Evolutionary conservation across 768 basidiomycete genomes (phyloP).

Genomic region (Cystofilobasidium macerans): DNA sequence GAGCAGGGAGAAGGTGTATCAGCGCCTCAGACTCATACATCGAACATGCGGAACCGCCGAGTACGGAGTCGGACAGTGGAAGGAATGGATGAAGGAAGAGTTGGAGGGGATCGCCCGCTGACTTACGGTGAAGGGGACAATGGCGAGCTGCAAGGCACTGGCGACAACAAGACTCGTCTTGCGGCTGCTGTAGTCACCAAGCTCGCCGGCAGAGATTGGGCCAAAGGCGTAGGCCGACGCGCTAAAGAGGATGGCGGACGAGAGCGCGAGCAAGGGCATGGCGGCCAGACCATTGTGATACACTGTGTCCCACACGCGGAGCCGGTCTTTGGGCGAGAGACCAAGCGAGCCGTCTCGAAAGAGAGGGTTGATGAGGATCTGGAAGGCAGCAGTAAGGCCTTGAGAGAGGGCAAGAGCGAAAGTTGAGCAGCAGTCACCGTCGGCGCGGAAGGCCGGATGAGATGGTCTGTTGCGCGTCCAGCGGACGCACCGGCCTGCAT

Average conservation of each 20-base stretch:
- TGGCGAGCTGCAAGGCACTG: neutral
- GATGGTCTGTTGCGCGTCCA: neutral
- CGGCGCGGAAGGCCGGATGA: neutral
- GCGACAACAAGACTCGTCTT: neutral
- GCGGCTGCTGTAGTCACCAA: too few relatives aligned
- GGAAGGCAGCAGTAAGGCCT: neutral
- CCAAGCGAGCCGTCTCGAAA: neutral
- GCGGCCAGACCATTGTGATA: neutral
- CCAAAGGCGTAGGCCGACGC: neutral
- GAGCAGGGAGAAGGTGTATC: neutral
- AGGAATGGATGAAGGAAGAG: too few relatives aligned
- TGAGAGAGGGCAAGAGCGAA: neutral
- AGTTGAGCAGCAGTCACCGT: neutral
- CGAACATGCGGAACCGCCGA: too few relatives aligned
- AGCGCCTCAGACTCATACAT: neutral
- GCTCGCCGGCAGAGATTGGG: too few relatives aligned
- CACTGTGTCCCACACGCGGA: neutral
- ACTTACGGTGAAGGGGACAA: constrained; percentile 1
- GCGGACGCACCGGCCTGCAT: neutral
- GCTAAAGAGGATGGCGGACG: neutral
- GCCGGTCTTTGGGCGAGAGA: neutral
- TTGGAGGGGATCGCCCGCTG: neutral
- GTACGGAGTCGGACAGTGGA: neutral
- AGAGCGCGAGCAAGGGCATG: neutral
- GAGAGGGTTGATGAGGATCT: neutral